A percentile compares a stretch with the other conserved stretches of the same genome.
phyloP scores from a whole-genome alignment of 1,139 yeast species.

The Yamadazyma dendronema region DNA sequence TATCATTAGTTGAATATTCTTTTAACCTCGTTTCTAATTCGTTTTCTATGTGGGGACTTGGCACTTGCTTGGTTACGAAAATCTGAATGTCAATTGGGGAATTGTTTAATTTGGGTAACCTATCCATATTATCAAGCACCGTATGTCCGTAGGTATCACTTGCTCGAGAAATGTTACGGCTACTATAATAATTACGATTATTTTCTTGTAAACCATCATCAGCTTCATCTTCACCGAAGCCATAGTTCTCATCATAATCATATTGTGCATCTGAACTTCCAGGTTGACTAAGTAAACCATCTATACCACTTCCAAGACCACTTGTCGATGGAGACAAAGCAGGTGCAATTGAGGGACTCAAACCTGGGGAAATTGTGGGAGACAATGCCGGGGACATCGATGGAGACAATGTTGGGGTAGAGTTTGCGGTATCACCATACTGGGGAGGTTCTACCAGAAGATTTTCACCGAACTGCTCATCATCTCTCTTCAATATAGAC shows the following conservation, averaged over 20 bases:
- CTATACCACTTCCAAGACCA: conserved; percentile 11
- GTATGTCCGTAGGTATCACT: conserved; percentile 37
- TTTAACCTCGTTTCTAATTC: conserved; percentile 44
- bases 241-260: conserved; percentile 22
- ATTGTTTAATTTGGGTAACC: conserved; percentile 30
- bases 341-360: conserved; percentile 21
- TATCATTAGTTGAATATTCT: conserved; percentile 43
- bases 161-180: conserved; percentile 8
- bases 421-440: conserved; percentile 35
- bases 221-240: conserved; percentile 23
- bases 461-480: conserved; percentile 41
- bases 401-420: conserved; percentile 23
- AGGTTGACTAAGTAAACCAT: conserved; percentile 14
- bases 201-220: conserved; percentile 13
- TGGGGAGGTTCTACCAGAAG: conserved; percentile 37
- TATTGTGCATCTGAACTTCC: conserved; percentile 2
- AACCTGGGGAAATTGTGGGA: conserved; percentile 3
- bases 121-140: conserved; percentile 46
- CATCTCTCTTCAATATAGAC: conserved; percentile 50
- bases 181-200: conserved; percentile 6
- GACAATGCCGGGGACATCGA: conserved; percentile 3
- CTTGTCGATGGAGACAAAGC: conserved; percentile 17
- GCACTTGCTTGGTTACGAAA: conserved; percentile 41
- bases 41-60: conserved; percentile 32
- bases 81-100: conserved; percentile 46